Base-by-base conservation (phyloP, 176 grass and related monocot genomes). In the Triticum timopheevii region DNA sequence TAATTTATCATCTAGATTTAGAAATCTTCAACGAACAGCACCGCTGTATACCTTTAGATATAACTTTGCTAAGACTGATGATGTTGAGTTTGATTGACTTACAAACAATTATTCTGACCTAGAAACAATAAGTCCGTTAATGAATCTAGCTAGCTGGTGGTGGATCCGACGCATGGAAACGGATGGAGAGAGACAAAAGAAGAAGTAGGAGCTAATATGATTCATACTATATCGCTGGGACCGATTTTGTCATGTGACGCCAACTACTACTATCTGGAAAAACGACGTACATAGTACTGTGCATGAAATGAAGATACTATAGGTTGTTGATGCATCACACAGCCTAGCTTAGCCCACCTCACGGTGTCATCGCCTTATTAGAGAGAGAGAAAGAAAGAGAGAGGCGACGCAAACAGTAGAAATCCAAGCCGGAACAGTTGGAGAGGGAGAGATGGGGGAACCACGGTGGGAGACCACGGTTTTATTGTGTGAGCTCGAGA, bases 401-500 rank as follows among this genome's bases (percentile, higher is more conserved):
- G 81, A 13, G 3, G 62, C 2, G n/a, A 59, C 36, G 80, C 8
- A 22, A 85, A 30, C 44, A 76, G 72, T 76, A 25, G 69, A 50
- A 50, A 28, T 49, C 42, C 72, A 76, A 76, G 17, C 30, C 3
- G 12, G 30, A 83, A 83, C 49, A 73, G 81, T 73, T 13, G 31
- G 17, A 2, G 70, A 72, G 36, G 13, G 31, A 20, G 17, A 19
- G 61, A 35, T 33, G 36, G 39, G 33, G 34, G 69, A 83, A 54
- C 31, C 68, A 61, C 50, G 47, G 50, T 49, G 16, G 86, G 72
- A 33, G 80, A 77, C 86, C 80, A 77, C 45, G 86, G 73, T 45
- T 88, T 88, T 8, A 88, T 77, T 78, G 73, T 76, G 44, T 76
- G 72, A 74, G 71, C 71, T 44, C 40, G 62, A 45, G 24, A 34